Conservation (phyloP, 169 alveolate species). For the Theileria sp. region DNA sequence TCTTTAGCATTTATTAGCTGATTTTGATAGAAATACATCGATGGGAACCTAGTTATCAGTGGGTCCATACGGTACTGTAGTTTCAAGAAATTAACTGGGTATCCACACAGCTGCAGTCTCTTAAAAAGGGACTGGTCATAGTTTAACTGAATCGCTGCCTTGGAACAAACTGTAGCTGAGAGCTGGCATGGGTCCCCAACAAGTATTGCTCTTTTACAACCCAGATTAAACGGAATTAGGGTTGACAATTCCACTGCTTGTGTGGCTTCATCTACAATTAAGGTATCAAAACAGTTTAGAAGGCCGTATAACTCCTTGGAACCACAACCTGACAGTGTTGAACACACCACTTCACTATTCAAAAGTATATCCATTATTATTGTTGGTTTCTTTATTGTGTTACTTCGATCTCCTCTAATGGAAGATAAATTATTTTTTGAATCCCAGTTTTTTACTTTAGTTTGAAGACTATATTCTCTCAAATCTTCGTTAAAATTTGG, state of each 20-base stretch:
- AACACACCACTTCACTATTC: constrained; percentile 84
- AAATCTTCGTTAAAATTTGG: constrained; percentile 88
- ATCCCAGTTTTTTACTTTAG: constrained; percentile 72
- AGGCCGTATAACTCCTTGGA: constrained; percentile 76
- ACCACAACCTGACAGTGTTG: constrained; percentile 89
- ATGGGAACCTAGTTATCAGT: constrained; percentile 90
- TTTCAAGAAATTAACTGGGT: constrained; percentile 82
- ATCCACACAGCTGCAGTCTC: constrained; percentile 84
- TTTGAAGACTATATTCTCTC: constrained; percentile 81
- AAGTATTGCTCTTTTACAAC: constrained; percentile 88
- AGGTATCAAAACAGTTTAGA: constrained; percentile 86
- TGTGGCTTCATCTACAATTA: constrained; percentile 97
- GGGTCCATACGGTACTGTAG: constrained; percentile 98
- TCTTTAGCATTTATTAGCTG: constrained; percentile 68
- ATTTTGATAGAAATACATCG: constrained; percentile 85
- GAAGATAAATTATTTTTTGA: constrained; percentile 26
- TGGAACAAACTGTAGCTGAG: constrained; percentile 96
- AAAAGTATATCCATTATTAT: constrained; percentile 74
- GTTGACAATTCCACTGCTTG: constrained; percentile 88
- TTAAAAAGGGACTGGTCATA: constrained; percentile 89
- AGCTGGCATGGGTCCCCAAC: constrained; percentile 98
- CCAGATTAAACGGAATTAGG: constrained; percentile 71
- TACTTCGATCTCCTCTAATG: constrained; percentile 24
- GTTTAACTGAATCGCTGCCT: constrained; percentile 73
- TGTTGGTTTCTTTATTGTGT: constrained; percentile 2